Evolutionary conservation across 768 basidiomycete species (phyloP).

Genomic region (Austroboletus festivus): DNA sequence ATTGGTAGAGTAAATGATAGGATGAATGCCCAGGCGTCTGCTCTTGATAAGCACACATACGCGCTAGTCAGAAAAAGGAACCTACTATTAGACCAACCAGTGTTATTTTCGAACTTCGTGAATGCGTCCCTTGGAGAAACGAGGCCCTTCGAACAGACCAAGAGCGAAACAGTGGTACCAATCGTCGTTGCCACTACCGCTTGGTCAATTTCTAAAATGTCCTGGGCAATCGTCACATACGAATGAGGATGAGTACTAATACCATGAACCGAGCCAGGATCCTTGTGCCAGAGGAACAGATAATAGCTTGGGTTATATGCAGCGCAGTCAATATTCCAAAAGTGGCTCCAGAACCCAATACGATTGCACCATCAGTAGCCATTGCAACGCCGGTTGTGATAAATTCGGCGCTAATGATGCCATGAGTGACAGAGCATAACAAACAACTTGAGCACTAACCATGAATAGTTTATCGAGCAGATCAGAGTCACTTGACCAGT

Average conservation of each 20-base stretch:
- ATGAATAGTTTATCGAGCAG: constrained; percentile 23
- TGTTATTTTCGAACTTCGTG: constrained; percentile 27
- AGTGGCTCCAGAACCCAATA: constrained; percentile 17
- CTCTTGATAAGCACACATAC: neutral
- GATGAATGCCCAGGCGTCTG: constrained; percentile 26
- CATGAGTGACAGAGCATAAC: neutral
- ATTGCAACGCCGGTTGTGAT: constrained; percentile 23
- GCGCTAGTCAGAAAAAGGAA: neutral
- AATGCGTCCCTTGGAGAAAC: constrained; percentile 18
- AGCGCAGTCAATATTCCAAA: constrained; percentile 21
- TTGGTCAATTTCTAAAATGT: neutral
- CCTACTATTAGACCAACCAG: constrained; percentile 21
- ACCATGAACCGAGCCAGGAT: constrained; percentile 23
- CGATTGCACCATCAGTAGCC: constrained; percentile 20
- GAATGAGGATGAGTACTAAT: constrained; percentile 12
- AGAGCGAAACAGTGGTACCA: constrained; percentile 12
- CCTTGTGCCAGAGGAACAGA: constrained; percentile 23
- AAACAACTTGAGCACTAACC: constrained; percentile 7
- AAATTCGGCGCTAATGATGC: constrained; percentile 11
- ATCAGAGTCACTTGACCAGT: constrained; percentile 26
- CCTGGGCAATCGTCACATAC: constrained; percentile 6
- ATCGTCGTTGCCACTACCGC: constrained; percentile 19
- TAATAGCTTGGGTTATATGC: constrained; percentile 16
- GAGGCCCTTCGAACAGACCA: constrained; percentile 16
- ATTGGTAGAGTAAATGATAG: constrained; percentile 27